Percentiles rank a stretch among this genome's conserved stretches.
These are phyloP conservation scores for Phytopythium aichiense DNA, from an alignment of 352 stramenopile genomes.

Conservation along the genomic window DNA sequence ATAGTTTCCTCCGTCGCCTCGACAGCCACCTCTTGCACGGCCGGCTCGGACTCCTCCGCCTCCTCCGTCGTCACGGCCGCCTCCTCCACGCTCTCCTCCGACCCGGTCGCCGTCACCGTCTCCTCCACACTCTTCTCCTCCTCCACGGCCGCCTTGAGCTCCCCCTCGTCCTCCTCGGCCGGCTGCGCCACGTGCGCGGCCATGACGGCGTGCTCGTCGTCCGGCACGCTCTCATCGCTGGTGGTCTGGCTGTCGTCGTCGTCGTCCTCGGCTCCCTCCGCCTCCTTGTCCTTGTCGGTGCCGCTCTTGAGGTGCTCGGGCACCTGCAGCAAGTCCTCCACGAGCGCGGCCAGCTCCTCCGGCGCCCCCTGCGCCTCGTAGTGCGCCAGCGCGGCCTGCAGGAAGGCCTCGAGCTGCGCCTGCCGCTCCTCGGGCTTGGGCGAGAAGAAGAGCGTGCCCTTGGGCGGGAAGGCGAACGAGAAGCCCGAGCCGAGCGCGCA, in stretches of 20 bases:
- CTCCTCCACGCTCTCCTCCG: background rate
- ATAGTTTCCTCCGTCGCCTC: too few species aligned
- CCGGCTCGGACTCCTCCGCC: too few species aligned
- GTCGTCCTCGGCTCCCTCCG: background rate
- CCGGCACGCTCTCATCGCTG: conserved; percentile 29
- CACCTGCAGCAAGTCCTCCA: conserved; percentile 59
- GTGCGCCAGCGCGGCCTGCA: conserved; percentile 42
- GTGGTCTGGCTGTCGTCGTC: conserved; percentile 15
- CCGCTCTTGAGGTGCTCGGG: conserved; percentile 26
- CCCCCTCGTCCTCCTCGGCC: background rate
- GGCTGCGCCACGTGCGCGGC: conserved; percentile 2
- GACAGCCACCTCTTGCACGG: too few species aligned
- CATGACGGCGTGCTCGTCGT: conserved; percentile 17
- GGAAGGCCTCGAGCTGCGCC: conserved; percentile 55
- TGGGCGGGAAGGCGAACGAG: conserved; percentile 56
- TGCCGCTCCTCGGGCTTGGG: conserved; percentile 52
- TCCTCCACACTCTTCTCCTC: background rate
- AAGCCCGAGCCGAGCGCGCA: conserved; percentile 33
- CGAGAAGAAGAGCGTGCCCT: conserved; percentile 62
- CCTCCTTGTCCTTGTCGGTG: conserved; percentile 23
- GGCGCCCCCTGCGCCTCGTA: conserved; percentile 26
- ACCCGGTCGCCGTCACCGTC: background rate
- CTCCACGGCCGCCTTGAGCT: background rate
- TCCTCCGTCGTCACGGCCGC: background rate
- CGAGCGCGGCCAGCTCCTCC: conserved; percentile 28